Evolutionary conservation across 768 basidiomycete genomes (phyloP).

Genomic region (Daedaleopsis nitida): DNA sequence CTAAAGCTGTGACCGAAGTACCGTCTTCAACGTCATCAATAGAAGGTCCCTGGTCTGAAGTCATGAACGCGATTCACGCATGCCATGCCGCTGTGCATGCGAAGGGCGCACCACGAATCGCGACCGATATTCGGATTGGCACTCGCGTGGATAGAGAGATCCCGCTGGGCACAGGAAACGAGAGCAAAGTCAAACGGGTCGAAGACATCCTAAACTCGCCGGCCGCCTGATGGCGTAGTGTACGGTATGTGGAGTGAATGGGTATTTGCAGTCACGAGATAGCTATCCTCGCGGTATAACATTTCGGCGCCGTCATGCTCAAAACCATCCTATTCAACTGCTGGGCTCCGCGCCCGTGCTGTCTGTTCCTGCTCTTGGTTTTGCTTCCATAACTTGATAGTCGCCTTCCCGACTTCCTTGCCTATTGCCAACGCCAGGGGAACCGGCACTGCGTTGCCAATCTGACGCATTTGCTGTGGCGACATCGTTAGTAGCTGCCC

Average conservation of each 20-base stretch:
- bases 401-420: conserved; percentile 43
- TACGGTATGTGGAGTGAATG: not conserved
- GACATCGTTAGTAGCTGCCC: conserved; percentile 6
- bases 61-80: conserved; percentile 85
- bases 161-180: conserved; percentile 69
- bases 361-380: conserved; percentile 31
- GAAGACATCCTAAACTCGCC: conserved; percentile 67
- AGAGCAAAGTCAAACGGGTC: conserved; percentile 78
- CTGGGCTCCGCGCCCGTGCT: conserved; percentile 14
- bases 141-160: conserved; percentile 77
- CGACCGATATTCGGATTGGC: conserved; percentile 94
- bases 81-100: conserved; percentile 88
- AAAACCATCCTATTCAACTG: not conserved
- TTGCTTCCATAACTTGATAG: conserved; percentile 48
- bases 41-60: conserved; percentile 87
- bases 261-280: not conserved
- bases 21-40: not conserved
- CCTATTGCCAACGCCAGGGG: conserved; percentile 69
- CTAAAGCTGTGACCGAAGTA: not conserved
- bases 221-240: conserved; percentile 18
- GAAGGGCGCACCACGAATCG: conserved; percentile 71
- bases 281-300: too few relatives aligned
- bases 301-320: not conserved
- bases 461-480: conserved; percentile 69
- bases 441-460: conserved; percentile 80